Conservation (phyloP, 2,329 filamentous ascomycete genomes). For the Cercospora zeina region DNA sequence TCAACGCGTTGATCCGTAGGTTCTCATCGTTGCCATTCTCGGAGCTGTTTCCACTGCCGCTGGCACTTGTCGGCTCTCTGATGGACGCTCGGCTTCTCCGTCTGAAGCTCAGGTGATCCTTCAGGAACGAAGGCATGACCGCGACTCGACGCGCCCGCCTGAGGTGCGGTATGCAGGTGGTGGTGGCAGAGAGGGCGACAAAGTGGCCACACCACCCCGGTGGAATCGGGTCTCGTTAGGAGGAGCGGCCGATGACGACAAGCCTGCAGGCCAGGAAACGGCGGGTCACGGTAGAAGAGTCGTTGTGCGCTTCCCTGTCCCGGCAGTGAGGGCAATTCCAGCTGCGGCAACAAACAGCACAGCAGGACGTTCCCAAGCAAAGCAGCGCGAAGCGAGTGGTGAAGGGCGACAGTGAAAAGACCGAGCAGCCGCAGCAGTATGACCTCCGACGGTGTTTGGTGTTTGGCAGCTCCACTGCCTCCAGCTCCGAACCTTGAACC, state of each 20-base stretch:
- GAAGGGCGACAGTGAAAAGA: not conserved
- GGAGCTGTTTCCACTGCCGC: conserved; percentile 48
- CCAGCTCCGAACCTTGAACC: conserved; percentile 4
- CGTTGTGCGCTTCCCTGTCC: not conserved
- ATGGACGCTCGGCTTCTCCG: conserved; percentile 27
- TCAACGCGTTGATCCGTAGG: conserved; percentile 38
- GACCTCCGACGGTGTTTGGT: not conserved
- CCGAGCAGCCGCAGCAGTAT: not conserved
- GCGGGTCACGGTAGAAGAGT: not conserved
- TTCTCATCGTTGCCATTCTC: conserved; percentile 22
- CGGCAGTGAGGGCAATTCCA: not conserved
- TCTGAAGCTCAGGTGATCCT: conserved; percentile 27
- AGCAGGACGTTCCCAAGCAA: not conserved
- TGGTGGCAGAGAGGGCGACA: not conserved
- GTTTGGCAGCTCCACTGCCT: conserved; percentile 3
- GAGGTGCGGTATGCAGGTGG: not conserved
- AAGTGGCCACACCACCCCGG: not conserved
- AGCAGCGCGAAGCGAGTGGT: not conserved
- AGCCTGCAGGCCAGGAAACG: conserved; percentile 2
- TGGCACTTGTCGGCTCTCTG: conserved; percentile 17
- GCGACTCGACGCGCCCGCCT: conserved; percentile 2
- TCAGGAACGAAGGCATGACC: conserved; percentile 32
- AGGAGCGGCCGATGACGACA: conserved; percentile 7
- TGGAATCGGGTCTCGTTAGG: not conserved
- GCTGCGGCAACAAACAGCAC: not conserved